Evolutionary conservation across 2,329 filamentous ascomycete species (phyloP).

Genomic region (Penicillium paneum): DNA sequence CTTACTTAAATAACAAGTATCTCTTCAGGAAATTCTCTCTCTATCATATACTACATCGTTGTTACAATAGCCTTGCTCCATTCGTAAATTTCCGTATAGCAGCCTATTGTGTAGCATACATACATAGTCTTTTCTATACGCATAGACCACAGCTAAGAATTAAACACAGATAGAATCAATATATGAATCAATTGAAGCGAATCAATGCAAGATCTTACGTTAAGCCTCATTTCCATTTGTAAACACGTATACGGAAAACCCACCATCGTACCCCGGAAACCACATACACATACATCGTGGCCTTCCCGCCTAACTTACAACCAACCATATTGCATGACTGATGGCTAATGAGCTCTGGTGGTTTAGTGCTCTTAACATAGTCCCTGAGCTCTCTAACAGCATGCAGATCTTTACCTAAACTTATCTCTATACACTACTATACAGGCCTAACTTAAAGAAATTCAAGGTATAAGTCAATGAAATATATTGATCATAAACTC

Average conservation of each 20-base stretch:
- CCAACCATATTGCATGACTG: too few relatives aligned
- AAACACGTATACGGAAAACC: too few relatives aligned
- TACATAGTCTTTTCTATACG: background rate
- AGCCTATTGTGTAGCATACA: background rate
- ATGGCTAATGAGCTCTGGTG: too few relatives aligned
- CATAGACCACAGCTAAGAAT: background rate
- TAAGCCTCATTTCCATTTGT: too few relatives aligned
- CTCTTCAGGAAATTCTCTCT: too few relatives aligned
- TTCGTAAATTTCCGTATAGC: background rate
- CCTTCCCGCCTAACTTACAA: too few relatives aligned
- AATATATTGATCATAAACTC: background rate
- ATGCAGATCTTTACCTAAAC: background rate
- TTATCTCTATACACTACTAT: background rate
- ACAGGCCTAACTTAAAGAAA: background rate
- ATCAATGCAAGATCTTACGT: background rate
- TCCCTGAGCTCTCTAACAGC: too few relatives aligned
- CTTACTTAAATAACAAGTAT: too few relatives aligned
- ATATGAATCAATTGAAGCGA: background rate
- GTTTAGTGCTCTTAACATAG: background rate
- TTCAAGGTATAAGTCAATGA: background rate
- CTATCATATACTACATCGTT: too few relatives aligned
- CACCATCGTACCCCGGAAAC: too few relatives aligned
- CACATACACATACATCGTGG: too few relatives aligned
- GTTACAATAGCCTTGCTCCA: background rate
- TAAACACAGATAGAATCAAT: background rate